Evolutionary conservation across 2,329 filamentous ascomycete species (phyloP), one percentile per base, ranked within the genome.

Genomic region (Xylariaceae sp.): DNA sequence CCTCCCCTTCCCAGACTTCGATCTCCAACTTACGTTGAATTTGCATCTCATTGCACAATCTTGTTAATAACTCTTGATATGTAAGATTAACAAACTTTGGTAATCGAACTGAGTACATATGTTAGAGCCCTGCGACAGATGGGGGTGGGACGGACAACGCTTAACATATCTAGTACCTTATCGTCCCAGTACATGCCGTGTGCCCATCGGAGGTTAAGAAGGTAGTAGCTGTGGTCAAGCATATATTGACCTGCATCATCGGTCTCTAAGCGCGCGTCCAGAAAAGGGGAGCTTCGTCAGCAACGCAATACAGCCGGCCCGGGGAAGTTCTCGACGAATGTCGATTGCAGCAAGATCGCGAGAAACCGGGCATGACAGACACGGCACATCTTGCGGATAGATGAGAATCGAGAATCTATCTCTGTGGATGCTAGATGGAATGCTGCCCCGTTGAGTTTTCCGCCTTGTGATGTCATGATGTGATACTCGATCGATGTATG

Each of bases 281-380:
- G 54, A 54, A 60, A 64, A 57, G 55, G 54, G 52, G 57, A 44
- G 54, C 41, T 54, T 46, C 48, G 51, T 53, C 59, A 56, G 58
- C 45, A 18, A 51, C 53, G n/a, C 60, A 61, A 62, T 63, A 65
- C 63, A 63, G 60, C 61, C 63, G 60, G 59, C 53, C 60, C 56
- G 56, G 58, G 56, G 47, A 33, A 40, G 39, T 42, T 40, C 42
- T 38, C 22, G 19, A 46, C 6, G 49, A 34, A 42, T 28, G 43
- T 43, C 45, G 42, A 43, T 45, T 51, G 45, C 53, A 48, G 18
- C 42, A 31, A 44, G n/a, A 7, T 42, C 17, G 14, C 42, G 42
- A 45, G 45, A 51, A 54, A 41, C 54, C 54, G 54, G 51, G 48
- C 45, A 45, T 28, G 16, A 22, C 34, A 51, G 42, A 51, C 42